Evolutionary conservation across 2,329 filamentous ascomycete species (phyloP).

Genomic region (Coniochaeta sp.): DNA sequence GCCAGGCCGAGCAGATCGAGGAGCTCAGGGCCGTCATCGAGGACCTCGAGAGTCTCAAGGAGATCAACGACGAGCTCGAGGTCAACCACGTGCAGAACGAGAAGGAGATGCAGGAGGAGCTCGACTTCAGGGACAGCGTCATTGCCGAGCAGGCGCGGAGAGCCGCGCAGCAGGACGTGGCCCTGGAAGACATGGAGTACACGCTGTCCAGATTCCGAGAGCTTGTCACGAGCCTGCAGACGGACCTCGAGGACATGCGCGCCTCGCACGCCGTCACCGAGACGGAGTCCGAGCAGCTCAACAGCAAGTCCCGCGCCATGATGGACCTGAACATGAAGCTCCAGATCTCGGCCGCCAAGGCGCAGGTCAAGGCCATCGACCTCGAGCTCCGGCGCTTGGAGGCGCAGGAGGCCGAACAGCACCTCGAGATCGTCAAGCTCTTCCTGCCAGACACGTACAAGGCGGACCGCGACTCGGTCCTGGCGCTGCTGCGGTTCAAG

Average conservation of each 20-base stretch:
- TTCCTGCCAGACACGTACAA: constrained; percentile 84
- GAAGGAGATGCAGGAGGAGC: constrained; percentile 88
- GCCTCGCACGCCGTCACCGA: constrained; percentile 90
- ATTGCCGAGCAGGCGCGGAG: constrained; percentile 75
- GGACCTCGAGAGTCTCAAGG: constrained; percentile 81
- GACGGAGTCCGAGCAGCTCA: constrained; percentile 84
- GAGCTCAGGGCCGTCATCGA: constrained; percentile 76
- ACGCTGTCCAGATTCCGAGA: constrained; percentile 84
- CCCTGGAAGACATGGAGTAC: constrained; percentile 82
- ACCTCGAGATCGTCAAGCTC: constrained; percentile 79
- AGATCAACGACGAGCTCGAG: constrained; percentile 91
- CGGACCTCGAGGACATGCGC: constrained; percentile 83
- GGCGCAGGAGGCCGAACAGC: constrained; percentile 80
- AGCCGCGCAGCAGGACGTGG: constrained; percentile 67
- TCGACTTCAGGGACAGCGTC: constrained; percentile 79
- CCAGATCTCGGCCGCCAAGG: constrained; percentile 81
- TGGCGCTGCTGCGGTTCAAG: constrained; percentile 81
- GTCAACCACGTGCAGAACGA: constrained; percentile 88
- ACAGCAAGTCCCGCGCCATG: constrained; percentile 83
- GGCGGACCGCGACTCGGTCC: constrained; percentile 75
- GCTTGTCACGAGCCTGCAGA: constrained; percentile 77
- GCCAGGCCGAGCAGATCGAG: constrained; percentile 73
- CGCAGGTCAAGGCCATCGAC: constrained; percentile 90
- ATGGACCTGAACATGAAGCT: constrained; percentile 95
- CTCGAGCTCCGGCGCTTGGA: constrained; percentile 81